phyloP scores from a whole-genome alignment of 495 filamentous ascomycete genomes.

The Tetracladium marchalianum region DNA sequence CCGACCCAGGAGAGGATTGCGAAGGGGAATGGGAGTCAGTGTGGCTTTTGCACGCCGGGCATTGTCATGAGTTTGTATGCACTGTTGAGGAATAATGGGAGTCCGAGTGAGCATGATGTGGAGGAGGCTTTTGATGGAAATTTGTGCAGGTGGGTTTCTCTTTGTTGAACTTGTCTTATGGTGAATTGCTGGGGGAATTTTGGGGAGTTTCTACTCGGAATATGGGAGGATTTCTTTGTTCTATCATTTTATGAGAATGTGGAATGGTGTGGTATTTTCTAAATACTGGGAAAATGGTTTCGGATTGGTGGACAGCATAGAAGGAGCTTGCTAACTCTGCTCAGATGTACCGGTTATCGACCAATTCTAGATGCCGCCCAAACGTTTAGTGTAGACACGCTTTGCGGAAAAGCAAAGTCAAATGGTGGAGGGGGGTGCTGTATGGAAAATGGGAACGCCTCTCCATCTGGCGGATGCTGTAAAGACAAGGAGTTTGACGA shows the following conservation, averaged over 20 bases:
- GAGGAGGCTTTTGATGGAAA: conserved; percentile 95
- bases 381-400: conserved; percentile 47
- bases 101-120: conserved; percentile 61
- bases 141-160: conserved; percentile 44
- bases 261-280: no score
- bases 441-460: conserved; percentile 44
- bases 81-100: conserved; percentile 62
- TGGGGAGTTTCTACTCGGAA: no score
- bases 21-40: conserved; percentile 57
- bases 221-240: no score
- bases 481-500: conserved; percentile 34
- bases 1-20: conserved; percentile 88
- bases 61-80: conserved; percentile 96
- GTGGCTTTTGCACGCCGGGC: conserved; percentile 87
- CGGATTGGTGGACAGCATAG: no score
- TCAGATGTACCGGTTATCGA: conserved; percentile 81
- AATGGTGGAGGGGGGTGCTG: conserved; percentile 63
- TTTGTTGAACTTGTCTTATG: no score
- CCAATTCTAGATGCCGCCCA: conserved; percentile 90
- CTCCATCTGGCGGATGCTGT: conserved; percentile 44
- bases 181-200: no score
- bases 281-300: no score
- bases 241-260: no score
- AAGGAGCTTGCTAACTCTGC: no score
- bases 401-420: conserved; percentile 46